These are phyloP conservation scores for Eremothecium coryli DNA, from an alignment of 1,139 yeast species.

Conservation along the genomic window DNA sequence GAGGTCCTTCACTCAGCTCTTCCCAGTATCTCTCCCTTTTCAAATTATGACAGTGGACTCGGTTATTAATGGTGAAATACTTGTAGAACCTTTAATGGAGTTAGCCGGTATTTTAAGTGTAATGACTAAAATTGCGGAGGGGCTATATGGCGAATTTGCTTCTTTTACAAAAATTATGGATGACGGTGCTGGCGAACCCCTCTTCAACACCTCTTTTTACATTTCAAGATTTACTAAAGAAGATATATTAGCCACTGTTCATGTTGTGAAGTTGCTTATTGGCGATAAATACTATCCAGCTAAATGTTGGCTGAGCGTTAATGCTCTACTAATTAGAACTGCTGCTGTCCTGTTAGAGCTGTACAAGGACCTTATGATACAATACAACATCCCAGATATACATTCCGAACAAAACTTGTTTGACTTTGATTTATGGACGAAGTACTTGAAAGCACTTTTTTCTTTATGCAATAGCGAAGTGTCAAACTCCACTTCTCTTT, in stretches of 20 bases:
- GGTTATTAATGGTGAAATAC: conserved; percentile 56
- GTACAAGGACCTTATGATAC: conserved; percentile 45
- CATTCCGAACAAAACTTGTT: conserved; percentile 34
- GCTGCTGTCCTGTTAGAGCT: conserved; percentile 50
- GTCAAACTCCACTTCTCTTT: conserved; percentile 40
- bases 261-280: conserved; percentile 50
- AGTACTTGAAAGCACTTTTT: conserved; percentile 50
- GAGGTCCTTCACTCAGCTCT: conserved; percentile 55
- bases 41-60: conserved; percentile 62
- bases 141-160: conserved; percentile 42
- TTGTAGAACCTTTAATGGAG: conserved; percentile 70
- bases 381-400: conserved; percentile 47
- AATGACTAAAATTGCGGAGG: conserved; percentile 45
- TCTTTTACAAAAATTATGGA: conserved; percentile 35
- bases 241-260: conserved; percentile 32
- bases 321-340: conserved; percentile 54
- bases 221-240: conserved; percentile 27
- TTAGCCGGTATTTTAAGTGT: conserved; percentile 51
- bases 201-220: conserved; percentile 35
- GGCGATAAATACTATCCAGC: conserved; percentile 57
- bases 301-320: conserved; percentile 60
- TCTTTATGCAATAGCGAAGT: conserved; percentile 32
- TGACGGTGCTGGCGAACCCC: conserved; percentile 31
- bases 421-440: conserved; percentile 54
- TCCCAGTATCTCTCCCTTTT: conserved; percentile 64